Evolutionary conservation across 495 filamentous ascomycete genomes (phyloP).

Genomic region (Tuber aestivum): DNA sequence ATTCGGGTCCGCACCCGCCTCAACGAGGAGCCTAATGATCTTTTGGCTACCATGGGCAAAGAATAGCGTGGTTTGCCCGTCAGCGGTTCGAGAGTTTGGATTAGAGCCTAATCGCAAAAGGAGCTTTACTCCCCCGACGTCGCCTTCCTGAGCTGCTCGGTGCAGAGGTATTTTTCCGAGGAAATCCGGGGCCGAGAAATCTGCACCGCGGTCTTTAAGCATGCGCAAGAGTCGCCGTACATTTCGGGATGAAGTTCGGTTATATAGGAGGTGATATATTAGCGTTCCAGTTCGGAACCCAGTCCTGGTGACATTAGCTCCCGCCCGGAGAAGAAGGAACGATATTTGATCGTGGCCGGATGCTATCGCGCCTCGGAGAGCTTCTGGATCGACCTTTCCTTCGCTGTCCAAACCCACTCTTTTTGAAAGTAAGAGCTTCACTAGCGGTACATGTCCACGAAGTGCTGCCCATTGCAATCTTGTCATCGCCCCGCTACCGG

Average conservation of each 20-base stretch:
- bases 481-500: neutral
- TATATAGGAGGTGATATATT: neutral
- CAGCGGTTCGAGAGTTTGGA: neutral
- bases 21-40: neutral
- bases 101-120: neutral
- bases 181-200: neutral
- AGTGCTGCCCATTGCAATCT: neutral
- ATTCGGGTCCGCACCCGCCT: neutral
- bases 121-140: neutral
- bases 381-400: neutral
- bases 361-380: neutral
- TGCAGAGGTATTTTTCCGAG: neutral
- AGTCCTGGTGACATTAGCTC: neutral
- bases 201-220: neutral
- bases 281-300: neutral
- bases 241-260: neutral
- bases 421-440: slow-evolving; percentile 2
- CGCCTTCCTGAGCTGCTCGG: neutral
- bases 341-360: neutral
- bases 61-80: neutral
- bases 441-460: neutral
- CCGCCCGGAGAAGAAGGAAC: neutral
- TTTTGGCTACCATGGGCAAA: neutral
- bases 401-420: neutral
- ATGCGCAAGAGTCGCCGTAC: neutral